Evolutionary conservation across 2,329 filamentous ascomycete species (phyloP), one percentile per base, ranked within the genome.

Genomic region (Elsinoe necatrix): DNA sequence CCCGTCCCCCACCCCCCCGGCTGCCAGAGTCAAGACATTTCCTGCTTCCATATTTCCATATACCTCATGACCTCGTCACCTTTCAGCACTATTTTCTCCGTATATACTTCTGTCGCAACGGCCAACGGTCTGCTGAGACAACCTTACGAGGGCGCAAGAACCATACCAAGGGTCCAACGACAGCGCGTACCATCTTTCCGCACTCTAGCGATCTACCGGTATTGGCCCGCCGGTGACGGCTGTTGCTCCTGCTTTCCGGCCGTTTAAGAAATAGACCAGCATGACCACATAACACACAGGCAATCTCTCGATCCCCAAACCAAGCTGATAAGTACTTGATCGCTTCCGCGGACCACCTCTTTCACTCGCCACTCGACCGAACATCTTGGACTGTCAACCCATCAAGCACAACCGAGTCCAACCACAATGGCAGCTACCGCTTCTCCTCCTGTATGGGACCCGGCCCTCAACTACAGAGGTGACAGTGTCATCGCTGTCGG

Each of bases 221-320:
- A 52, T 52, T 52, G 48, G 48, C 29, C 11, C 29, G 20, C 48
- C 48, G 48, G 37, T 52, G 48, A 39, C 48, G 31, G 48, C 48
- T 52, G 48, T 52, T 39, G 48, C 48, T 52, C 48, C 25, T 23
- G 39, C 48, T 31, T 52, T 31, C 31, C 48, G 48, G 31, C 48
- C 48, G 48, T 52, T 52, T 29, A 52, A 12, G 16, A 34, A 35
- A 52, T 23, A 18, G 20, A 39, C 29, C 48, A 52, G 48, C 16
- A 52, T 52, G 48, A 35, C 21, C 48, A 31, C 48, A 37, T 52
- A 35, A 20, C n/a, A 52, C 14, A 11, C 27, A 18, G 16, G 18
- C n/a, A 16, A 20, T n/a, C 27, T 37, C 14, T 12, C 27, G 29
- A 52, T 52, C 48, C 29, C 31, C 48, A 37, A 16, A 39, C 16